Percentiles rank a stretch among this genome's conserved stretches.
phyloP scores from a whole-genome alignment of 2,329 filamentous ascomycete genomes.

The Zymoseptoria brevis region DNA sequence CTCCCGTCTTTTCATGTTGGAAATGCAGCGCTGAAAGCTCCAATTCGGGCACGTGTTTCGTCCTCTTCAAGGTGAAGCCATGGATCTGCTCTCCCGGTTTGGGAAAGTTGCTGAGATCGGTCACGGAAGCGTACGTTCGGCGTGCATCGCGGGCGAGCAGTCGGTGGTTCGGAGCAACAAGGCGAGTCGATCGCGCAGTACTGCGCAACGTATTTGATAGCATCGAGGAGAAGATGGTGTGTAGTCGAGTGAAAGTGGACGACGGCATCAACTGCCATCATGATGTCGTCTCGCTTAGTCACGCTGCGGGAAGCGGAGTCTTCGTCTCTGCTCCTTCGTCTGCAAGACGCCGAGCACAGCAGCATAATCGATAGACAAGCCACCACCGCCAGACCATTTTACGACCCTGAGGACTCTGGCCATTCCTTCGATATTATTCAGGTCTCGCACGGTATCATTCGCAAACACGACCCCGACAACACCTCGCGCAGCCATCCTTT shows the following conservation, averaged over 20 bases:
- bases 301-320: background rate
- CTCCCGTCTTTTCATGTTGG: constrained; percentile 88
- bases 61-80: constrained; percentile 82
- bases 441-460: background rate
- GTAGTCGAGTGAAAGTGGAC: background rate
- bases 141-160: constrained; percentile 3
- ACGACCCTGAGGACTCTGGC: background rate
- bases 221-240: constrained; percentile 11
- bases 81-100: constrained; percentile 77
- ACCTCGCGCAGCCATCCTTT: background rate
- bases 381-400: background rate
- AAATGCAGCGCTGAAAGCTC: constrained; percentile 86
- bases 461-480: background rate
- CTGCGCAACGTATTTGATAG: constrained; percentile 16
- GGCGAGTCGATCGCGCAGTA: constrained; percentile 16
- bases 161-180: constrained; percentile 17
- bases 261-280: background rate
- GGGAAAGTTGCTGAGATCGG: constrained; percentile 67
- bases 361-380: background rate
- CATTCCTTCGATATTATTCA: background rate
- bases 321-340: background rate
- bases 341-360: background rate
- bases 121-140: constrained; percentile 55
- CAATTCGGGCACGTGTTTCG: constrained; percentile 88
- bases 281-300: background rate